These are phyloP conservation scores for Parathielavia hyrcaniae DNA, from an alignment of 495 filamentous ascomycete genomes.

Conservation along the genomic window DNA sequence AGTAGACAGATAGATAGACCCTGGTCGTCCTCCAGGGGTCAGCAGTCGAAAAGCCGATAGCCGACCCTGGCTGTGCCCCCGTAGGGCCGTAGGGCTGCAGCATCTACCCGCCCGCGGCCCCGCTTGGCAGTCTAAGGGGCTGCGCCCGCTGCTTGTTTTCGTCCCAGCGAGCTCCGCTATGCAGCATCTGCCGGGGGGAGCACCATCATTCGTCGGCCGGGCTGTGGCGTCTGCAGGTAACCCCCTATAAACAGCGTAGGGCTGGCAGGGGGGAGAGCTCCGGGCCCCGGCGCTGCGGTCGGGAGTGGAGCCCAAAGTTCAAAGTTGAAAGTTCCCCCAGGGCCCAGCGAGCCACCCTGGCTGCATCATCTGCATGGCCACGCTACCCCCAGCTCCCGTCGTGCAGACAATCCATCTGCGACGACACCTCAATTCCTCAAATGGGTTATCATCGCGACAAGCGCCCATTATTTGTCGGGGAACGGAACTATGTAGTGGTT, in stretches of 20 bases:
- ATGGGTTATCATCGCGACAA: conserved; percentile 1
- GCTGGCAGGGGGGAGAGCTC: not conserved
- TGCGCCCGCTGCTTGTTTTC: too few relatives aligned
- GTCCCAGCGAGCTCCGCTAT: not conserved
- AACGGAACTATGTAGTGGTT: too few relatives aligned
- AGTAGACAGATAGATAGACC: too few relatives aligned
- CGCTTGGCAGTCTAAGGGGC: too few relatives aligned
- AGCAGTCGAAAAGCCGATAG: not conserved
- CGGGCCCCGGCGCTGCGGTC: not conserved
- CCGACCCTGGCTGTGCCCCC: not conserved
- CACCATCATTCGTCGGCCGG: not conserved
- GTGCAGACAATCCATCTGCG: not conserved
- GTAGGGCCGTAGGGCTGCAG: too few relatives aligned
- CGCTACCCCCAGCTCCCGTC: not conserved
- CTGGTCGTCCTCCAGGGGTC: too few relatives aligned
- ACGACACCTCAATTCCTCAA: not conserved
- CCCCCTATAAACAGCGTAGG: not conserved
- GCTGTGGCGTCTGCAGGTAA: not conserved
- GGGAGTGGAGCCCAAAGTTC: too few relatives aligned
- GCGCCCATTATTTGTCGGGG: not conserved
- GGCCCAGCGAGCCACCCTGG: not conserved
- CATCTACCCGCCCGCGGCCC: not conserved
- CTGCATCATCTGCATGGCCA: conserved; percentile 8
- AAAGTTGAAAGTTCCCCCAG: too few relatives aligned
- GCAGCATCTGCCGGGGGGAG: not conserved